A percentile compares a stretch with the other conserved stretches of the same genome.
These are phyloP conservation scores for Trichoderma polysporum DNA, from an alignment of 2,329 filamentous ascomycete species.

Conservation along the genomic window DNA sequence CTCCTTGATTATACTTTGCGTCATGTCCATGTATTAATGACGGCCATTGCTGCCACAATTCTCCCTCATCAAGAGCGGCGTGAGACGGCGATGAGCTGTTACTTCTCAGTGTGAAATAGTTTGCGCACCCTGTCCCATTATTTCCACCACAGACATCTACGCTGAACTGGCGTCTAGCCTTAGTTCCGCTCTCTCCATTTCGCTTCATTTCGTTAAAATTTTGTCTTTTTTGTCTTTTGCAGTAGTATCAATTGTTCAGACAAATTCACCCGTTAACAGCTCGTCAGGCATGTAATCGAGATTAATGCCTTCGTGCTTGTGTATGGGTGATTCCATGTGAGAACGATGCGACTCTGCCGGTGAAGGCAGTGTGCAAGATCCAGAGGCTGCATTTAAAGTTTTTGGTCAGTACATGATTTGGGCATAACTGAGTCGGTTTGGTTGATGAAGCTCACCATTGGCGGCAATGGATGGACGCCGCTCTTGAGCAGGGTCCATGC, in stretches of 20 bases:
- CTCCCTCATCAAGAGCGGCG: background rate
- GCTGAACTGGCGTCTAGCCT: background rate
- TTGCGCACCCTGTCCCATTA: background rate
- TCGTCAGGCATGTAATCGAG: conserved; percentile 40
- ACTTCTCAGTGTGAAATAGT: background rate
- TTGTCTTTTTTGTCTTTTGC: background rate
- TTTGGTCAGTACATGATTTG: background rate
- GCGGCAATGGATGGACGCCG: conserved; percentile 8
- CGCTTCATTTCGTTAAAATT: background rate
- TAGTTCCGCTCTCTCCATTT: background rate
- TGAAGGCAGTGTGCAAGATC: conserved; percentile 16
- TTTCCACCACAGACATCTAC: background rate
- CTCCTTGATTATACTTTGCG: background rate
- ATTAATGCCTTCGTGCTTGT: conserved; percentile 13
- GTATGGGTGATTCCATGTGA: background rate
- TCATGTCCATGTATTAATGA: background rate
- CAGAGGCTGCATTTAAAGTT: background rate
- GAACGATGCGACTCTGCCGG: conserved; percentile 12
- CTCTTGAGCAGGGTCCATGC: conserved; percentile 1
- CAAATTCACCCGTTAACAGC: conserved; percentile 29
- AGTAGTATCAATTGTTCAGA: background rate
- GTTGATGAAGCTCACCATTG: conserved; percentile 8
- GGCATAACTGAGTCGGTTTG: background rate
- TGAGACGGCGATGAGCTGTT: background rate
- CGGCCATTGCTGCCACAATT: background rate